These are phyloP conservation scores for Sequoiadendron giganteum DNA, from an alignment of 75 land plant species.

Conservation along the genomic window DNA sequence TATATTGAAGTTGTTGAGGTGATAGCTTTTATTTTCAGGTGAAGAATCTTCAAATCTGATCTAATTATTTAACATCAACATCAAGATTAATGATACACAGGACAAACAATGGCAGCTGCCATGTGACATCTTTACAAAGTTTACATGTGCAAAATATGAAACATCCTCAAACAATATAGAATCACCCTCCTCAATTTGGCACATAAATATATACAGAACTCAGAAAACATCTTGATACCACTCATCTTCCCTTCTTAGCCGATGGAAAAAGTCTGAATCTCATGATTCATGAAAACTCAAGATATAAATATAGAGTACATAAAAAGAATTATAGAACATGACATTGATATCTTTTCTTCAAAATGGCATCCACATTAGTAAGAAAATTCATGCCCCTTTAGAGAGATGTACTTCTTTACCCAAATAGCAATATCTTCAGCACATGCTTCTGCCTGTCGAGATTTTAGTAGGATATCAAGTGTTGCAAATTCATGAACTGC, in stretches of 20 bases:
- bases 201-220: slow-evolving; percentile 1
- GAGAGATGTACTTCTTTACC: slow-evolving; percentile 77
- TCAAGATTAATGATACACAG: not conserved
- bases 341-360: not conserved
- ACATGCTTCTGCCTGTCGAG: slow-evolving; percentile 81
- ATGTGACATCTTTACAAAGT: slow-evolving; percentile 5
- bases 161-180: not conserved
- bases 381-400: slow-evolving; percentile 74
- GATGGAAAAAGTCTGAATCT: not conserved
- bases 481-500: slow-evolving; percentile 95
- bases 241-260: slow-evolving; percentile 6
- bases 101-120: not conserved
- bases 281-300: slow-evolving; percentile 4
- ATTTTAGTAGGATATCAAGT: slow-evolving; percentile 69
- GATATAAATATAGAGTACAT: not conserved
- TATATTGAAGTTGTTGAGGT: not conserved
- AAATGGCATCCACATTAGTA: slow-evolving; percentile 27
- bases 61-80: not conserved
- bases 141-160: not conserved
- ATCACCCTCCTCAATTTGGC: not conserved
- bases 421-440: slow-evolving; percentile 88
- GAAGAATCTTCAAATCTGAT: not conserved
- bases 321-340: not conserved
- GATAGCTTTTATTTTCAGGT: not conserved
- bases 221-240: not conserved